Percentiles rank a stretch among this genome's conserved stretches.
These are phyloP conservation scores for Leccinellum albellum DNA, from an alignment of 768 basidiomycete species.

Conservation along the genomic window DNA sequence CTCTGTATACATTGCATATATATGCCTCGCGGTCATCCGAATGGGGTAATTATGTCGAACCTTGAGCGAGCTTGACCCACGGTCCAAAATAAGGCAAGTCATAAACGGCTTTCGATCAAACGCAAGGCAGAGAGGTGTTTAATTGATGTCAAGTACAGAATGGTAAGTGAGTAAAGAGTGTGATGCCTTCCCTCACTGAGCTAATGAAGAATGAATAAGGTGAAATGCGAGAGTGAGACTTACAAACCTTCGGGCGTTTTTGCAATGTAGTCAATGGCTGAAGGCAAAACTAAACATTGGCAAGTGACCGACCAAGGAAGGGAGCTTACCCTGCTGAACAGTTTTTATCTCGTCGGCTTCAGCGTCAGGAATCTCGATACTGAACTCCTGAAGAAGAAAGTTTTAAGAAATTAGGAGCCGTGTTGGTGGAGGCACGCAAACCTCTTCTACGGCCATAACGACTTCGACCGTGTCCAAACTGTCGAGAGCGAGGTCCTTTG, in stretches of 20 bases:
- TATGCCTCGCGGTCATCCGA: constrained; percentile 10
- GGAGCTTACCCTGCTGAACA: constrained; percentile 78
- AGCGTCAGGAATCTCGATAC: constrained; percentile 95
- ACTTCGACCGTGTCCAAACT: constrained; percentile 97
- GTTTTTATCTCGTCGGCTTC: constrained; percentile 95
- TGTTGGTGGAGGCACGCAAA: constrained; percentile 21
- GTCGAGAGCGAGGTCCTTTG: constrained; percentile 61
- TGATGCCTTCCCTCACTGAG: constrained; percentile 38
- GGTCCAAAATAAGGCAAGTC: not conserved
- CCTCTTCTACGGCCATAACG: constrained; percentile 98
- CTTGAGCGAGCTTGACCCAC: constrained; percentile 8
- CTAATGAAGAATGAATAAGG: constrained; percentile 31
- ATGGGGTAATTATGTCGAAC: constrained; percentile 5
- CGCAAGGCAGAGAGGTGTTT: constrained; percentile 5
- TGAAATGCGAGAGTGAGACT: constrained; percentile 3
- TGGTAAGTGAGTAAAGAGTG: constrained; percentile 6
- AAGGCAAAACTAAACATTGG: constrained; percentile 11
- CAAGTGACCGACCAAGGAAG: not conserved
- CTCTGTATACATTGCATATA: not conserved
- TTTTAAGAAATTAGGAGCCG: not conserved
- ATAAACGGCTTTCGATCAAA: not conserved
- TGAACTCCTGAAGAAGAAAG: constrained; percentile 68
- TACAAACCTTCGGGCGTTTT: constrained; percentile 83
- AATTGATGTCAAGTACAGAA: constrained; percentile 21
- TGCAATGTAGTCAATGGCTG: constrained; percentile 92